Conservation (phyloP, 2,329 filamentous ascomycete genomes). For the Dactylonectria macrodidyma region DNA sequence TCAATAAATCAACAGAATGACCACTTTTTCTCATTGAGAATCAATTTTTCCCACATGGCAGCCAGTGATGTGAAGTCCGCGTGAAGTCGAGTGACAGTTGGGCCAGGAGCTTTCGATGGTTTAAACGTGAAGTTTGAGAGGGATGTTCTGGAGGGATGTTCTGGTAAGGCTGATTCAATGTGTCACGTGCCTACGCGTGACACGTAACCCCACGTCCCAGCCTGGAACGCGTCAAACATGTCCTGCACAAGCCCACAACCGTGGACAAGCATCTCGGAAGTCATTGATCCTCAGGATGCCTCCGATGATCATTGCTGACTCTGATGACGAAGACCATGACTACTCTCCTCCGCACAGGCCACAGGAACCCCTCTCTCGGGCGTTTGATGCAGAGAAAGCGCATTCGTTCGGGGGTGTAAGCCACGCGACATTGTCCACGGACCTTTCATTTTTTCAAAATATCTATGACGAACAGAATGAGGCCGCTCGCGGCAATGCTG, state of each 20-base stretch:
- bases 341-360: conserved; percentile 38
- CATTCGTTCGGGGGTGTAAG: conserved; percentile 47
- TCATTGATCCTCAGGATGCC: conserved; percentile 38
- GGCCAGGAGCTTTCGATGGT: neutral
- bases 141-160: neutral
- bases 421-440: conserved; percentile 59
- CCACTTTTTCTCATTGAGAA: conserved; percentile 46
- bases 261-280: conserved; percentile 9
- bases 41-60: neutral
- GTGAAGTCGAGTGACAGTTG: no score
- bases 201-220: conserved; percentile 28
- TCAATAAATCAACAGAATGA: conserved; percentile 51
- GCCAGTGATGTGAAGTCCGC: no score
- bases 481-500: conserved; percentile 44
- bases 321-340: conserved; percentile 55
- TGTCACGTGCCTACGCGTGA: conserved; percentile 44
- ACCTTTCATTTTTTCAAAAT: conserved; percentile 63
- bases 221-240: conserved; percentile 30
- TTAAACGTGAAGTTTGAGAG: no score
- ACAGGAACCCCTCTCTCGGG: conserved; percentile 20
- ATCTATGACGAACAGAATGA: conserved; percentile 64
- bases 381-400: conserved; percentile 22
- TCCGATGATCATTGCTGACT: conserved; percentile 55
- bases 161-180: neutral
- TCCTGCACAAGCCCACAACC: conserved; percentile 19